Conservation (phyloP, 176 grass and related monocot genomes). For the Melocanna baccifera region DNA sequence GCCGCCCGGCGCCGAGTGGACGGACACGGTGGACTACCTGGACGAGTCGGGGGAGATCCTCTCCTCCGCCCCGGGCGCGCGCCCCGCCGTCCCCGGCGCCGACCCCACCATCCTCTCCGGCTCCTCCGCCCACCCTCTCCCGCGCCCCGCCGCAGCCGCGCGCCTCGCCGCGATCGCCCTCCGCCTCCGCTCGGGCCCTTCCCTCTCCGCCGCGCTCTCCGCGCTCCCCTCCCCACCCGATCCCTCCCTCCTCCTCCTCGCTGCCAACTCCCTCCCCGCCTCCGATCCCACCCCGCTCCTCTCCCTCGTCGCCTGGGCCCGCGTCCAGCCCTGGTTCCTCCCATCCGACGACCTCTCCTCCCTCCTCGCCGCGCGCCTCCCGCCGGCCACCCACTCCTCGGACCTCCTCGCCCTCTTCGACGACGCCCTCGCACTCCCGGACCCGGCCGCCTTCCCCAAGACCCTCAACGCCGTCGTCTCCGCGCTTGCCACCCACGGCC, state of each 20-base stretch:
- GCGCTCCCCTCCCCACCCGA: slow-evolving; percentile 71
- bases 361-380: slow-evolving; percentile 44
- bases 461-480: slow-evolving; percentile 60
- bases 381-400: slow-evolving; percentile 46
- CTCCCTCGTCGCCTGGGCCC: slow-evolving; percentile 79
- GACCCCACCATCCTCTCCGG: slow-evolving; percentile 78
- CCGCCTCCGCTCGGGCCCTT: slow-evolving; percentile 65
- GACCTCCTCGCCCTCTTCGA: slow-evolving; percentile 61
- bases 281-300: slow-evolving; percentile 74
- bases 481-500: slow-evolving; percentile 45
- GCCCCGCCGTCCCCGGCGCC: slow-evolving; percentile 59
- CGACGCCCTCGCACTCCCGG: slow-evolving; percentile 54
- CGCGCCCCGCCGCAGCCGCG: slow-evolving; percentile 63
- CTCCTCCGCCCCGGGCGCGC: slow-evolving; percentile 58
- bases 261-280: slow-evolving; percentile 64
- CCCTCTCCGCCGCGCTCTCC: slow-evolving; percentile 70
- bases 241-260: slow-evolving; percentile 51
- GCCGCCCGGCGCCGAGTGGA: slow-evolving; percentile 45
- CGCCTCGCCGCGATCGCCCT: slow-evolving; percentile 68
- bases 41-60: slow-evolving; percentile 77
- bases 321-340: slow-evolving; percentile 65
- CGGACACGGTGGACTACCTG: slow-evolving; percentile 79
- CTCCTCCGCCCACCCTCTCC: slow-evolving; percentile 58
- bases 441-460: slow-evolving; percentile 52
- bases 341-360: slow-evolving; percentile 48